Base-by-base conservation (phyloP, 495 filamentous ascomycete species). In the Penicillium diatomitis region DNA sequence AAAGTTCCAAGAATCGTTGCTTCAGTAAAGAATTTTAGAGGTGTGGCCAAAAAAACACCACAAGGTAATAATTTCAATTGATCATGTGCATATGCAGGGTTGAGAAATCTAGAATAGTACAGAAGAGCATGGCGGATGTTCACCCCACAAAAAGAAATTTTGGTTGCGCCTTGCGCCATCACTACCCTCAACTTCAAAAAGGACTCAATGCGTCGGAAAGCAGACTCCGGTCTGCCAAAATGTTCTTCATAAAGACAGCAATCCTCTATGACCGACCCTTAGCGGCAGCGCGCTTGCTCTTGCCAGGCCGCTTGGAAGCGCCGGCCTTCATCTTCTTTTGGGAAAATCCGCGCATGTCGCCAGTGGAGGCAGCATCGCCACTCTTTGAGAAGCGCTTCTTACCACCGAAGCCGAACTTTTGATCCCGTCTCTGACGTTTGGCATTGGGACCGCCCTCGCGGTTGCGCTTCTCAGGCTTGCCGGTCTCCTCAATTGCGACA, bases 341-440 rank as follows among this genome's bases (percentile, higher is more conserved):
- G 39, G 80, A 89, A 72, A 90, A 96, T 5, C 75, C 77, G 52
- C 79, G 79, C 61, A 94, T 57, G 69, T 97, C 94, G 47, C 77
- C 82, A 42, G 78, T 87, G 46, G 83, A 88, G 32, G 71, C 62
- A 38, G 89, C 88, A 69, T 96, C 90, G 46, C 86, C 85, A 50
- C 88, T 94, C 79, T 98, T 98, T 36, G 75, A 64, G 64, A 84
- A 78, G 44, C 84, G 74, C 79, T 96, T 97, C 80, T 94, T 95
- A 49, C 92, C 92, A 48, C 92, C 92, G 65, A 87, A 92, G 28
- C 92, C 92, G 63, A 82, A 96, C 70, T 94, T 95, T 51, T 82
- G 73, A 66, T 98, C 83, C 70, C 89, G 92, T 82, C 95, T 95
- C 62, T 86, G 81, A 40, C 92, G 83, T 73, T 96, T 97, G 39